Evolutionary conservation across 1,284 basidiomycete genomes (phyloP), one percentile per base, ranked within the genome.

Genomic region (Mycena sp.): DNA sequence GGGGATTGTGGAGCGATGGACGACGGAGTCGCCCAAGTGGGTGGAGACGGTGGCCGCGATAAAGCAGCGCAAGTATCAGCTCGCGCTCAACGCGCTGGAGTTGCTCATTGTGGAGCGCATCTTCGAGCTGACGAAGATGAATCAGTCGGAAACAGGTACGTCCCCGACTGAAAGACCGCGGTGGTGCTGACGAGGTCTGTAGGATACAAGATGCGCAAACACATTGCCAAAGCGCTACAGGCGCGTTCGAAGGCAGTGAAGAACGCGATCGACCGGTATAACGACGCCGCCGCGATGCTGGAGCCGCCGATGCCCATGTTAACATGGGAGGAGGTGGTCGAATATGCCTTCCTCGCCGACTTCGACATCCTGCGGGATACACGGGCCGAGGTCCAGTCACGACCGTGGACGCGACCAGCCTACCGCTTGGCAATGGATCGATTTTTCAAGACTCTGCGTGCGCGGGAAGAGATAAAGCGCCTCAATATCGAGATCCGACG

Each of bases 121-220:
- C 69, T 64, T 69, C 5, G 71, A 69, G 52, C 48, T 72, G 4
- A 61, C 52, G 20, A 66, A 65, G 46, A n/a, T 66, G 25, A 72
- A 69, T 48, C 59, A 48, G 16, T 69, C 71, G 11, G 46, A 55
- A 16, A 70, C 63, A 0, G 68, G 68, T 69, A 52, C 18, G 46
- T 48, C 46, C 18, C 10, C 13, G 11, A 16, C 6, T 11, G 16
- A 48, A 18, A 16, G 6, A 16, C 18, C 13, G 18, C 6, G 11
- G 46, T 48, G 16, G 50, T 52, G 46, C 50, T 52, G n/a, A 52
- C n/a, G 11, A 22, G 6, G 4, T 22, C 5, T 41, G n/a, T 22
- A 52, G 50, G 50, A 11, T 52, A 52, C n/a, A 52, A 52, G 22
- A 22, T 52, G n/a, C 50, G 50, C 8, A n/a, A 22, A 9, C 50